Conservation (phyloP, 257 asterid species). For the Knoxia roxburghii region DNA sequence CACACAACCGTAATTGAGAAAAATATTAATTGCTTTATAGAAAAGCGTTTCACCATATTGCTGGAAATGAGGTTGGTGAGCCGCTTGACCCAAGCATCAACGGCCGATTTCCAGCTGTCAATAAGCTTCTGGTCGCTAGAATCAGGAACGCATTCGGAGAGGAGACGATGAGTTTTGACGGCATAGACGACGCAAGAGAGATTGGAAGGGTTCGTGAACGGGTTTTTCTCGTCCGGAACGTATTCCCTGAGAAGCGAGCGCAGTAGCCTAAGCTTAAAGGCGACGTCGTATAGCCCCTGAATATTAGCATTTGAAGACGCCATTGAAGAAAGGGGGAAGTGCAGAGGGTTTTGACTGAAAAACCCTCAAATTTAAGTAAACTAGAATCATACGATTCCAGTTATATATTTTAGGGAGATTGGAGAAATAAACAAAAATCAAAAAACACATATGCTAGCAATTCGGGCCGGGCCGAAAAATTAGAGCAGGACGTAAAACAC, state of each 20-base stretch:
- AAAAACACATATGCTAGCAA: too few species aligned
- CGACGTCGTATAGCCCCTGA: slow-evolving; percentile 37
- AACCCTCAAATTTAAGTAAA: slow-evolving; percentile 4
- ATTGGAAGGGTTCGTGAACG: slow-evolving; percentile 52
- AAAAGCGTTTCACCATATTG: slow-evolving; percentile 38
- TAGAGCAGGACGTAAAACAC: too few species aligned
- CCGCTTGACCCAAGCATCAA: slow-evolving; percentile 81
- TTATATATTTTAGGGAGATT: too few species aligned
- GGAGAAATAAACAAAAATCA: too few species aligned
- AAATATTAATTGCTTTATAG: background rate
- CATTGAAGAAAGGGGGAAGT: slow-evolving; percentile 28
- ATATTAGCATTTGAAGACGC: slow-evolving; percentile 29
- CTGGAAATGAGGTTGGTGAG: slow-evolving; percentile 48
- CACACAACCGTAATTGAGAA: background rate
- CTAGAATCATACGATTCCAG: too few species aligned
- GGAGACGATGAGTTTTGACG: slow-evolving; percentile 49
- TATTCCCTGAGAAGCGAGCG: slow-evolving; percentile 56
- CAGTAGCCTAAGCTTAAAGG: slow-evolving; percentile 57
- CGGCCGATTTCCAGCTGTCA: slow-evolving; percentile 60
- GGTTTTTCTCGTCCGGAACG: slow-evolving; percentile 68
- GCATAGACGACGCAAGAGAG: slow-evolving; percentile 54
- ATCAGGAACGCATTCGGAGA: slow-evolving; percentile 40
- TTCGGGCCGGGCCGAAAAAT: too few species aligned
- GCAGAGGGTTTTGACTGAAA: slow-evolving; percentile 32
- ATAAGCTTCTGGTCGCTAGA: slow-evolving; percentile 31